Percentiles rank a stretch among this genome's conserved stretches.
phyloP scores from a whole-genome alignment of 805 yeast species.

The Teunomyces funiuensis region DNA sequence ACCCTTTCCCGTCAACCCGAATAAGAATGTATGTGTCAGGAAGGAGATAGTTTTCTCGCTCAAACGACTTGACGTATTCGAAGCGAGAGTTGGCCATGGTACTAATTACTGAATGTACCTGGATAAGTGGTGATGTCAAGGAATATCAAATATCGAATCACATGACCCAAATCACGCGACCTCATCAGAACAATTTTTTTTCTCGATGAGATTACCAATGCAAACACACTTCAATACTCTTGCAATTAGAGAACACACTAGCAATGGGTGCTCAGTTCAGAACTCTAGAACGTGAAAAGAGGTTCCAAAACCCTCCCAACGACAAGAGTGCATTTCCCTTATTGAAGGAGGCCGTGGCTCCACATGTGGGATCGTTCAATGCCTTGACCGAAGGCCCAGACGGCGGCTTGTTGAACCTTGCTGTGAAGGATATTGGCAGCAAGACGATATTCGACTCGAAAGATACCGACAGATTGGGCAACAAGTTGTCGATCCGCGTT shows the following conservation, averaged over 20 bases:
- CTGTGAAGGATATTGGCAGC: conserved; percentile 84
- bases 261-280: conserved; percentile 58
- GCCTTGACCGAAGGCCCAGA: conserved; percentile 87
- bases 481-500: conserved; percentile 79
- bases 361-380: conserved; percentile 95
- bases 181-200: conserved; percentile 1
- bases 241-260: neutral
- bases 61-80: conserved; percentile 85
- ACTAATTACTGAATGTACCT: neutral
- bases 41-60: conserved; percentile 65
- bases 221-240: neutral
- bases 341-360: conserved; percentile 84
- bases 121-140: too few species aligned
- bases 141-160: neutral
- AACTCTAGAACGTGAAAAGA: conserved; percentile 84
- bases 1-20: conserved; percentile 91
- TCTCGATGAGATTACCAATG: conserved; percentile 1
- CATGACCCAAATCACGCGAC: conserved; percentile 8
- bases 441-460: conserved; percentile 82
- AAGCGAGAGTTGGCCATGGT: conserved; percentile 80
- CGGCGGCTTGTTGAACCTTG: conserved; percentile 83
- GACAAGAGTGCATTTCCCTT: conserved; percentile 81
- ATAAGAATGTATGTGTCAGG: conserved; percentile 83
- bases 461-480: conserved; percentile 71
- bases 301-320: conserved; percentile 87